Percentiles rank a stretch among this genome's conserved stretches.
Evolutionary conservation across 352 stramenopile genomes (phyloP).

Genomic region (Phytophthora sojae): DNA sequence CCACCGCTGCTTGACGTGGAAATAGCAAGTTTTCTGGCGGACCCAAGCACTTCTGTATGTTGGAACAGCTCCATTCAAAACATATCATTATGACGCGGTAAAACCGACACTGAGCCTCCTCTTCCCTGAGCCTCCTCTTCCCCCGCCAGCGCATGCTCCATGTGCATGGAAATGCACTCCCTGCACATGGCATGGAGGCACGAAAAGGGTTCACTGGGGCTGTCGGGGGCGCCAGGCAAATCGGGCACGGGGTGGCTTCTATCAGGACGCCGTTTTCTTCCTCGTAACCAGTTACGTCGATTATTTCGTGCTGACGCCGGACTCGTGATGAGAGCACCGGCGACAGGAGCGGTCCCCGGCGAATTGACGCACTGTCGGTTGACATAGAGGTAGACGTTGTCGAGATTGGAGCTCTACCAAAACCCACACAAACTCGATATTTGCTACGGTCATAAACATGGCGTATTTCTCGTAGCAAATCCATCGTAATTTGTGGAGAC

Average conservation of each 20-base stretch:
- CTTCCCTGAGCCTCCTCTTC: not conserved
- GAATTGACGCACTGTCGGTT: not conserved
- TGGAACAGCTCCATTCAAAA: no score
- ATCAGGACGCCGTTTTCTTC: not conserved
- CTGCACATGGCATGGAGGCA: not conserved
- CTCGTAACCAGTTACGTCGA: not conserved
- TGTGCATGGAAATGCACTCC: not conserved
- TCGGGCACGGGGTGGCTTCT: not conserved
- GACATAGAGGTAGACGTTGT: not conserved
- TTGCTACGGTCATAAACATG: no score
- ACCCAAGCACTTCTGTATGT: no score
- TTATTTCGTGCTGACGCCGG: not conserved
- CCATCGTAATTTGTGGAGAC: no score
- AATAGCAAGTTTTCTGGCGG: no score
- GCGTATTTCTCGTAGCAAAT: no score
- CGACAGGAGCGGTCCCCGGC: not conserved
- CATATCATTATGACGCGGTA: not conserved
- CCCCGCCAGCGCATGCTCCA: not conserved
- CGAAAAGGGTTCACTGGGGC: not conserved
- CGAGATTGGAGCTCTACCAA: no score
- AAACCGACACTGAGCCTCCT: not conserved
- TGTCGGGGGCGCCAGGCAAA: not conserved
- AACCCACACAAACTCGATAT: no score
- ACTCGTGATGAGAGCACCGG: not conserved
- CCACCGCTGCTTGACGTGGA: no score